phyloP scores from a whole-genome alignment of 352 stramenopile genomes.

The Phytophthora pinifolia region DNA sequence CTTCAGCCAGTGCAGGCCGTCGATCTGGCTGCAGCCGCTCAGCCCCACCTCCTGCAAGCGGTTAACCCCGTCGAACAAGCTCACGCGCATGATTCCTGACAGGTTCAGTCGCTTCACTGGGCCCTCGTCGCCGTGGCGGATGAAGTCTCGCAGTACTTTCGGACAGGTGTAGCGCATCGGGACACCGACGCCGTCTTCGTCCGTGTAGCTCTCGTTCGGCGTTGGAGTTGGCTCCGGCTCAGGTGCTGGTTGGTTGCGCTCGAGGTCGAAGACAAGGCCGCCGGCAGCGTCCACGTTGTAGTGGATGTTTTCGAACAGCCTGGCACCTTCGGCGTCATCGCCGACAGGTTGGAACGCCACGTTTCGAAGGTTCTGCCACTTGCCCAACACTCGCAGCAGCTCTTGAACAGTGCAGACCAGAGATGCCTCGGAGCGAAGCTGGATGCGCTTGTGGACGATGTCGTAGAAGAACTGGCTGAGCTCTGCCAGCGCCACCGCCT shows the following conservation, averaged over 20 bases:
- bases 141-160: conserved; percentile 28
- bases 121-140: conserved; percentile 12
- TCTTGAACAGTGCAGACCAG: conserved; percentile 39
- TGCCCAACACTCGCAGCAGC: conserved; percentile 32
- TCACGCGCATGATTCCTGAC: conserved; percentile 47
- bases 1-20: conserved; percentile 40
- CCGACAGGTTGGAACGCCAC: conserved; percentile 61
- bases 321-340: conserved; percentile 7
- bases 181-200: conserved; percentile 22
- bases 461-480: conserved; percentile 53
- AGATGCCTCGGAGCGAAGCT: conserved; percentile 40
- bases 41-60: conserved; percentile 50
- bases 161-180: conserved; percentile 39
- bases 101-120: conserved; percentile 48
- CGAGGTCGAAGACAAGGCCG: conserved; percentile 23
- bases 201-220: conserved; percentile 13
- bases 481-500: conserved; percentile 56
- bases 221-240: conserved; percentile 21
- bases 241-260: conserved; percentile 21
- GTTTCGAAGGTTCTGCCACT: conserved; percentile 60
- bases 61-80: conserved; percentile 56
- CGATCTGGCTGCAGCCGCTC: conserved; percentile 55
- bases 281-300: conserved; percentile 37
- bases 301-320: conserved; percentile 32
- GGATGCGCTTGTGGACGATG: conserved; percentile 49